Evolutionary conservation across 441 rosid genomes (phyloP), one percentile per base, ranked within the genome.

Genomic region (Oxalis stricta): DNA sequence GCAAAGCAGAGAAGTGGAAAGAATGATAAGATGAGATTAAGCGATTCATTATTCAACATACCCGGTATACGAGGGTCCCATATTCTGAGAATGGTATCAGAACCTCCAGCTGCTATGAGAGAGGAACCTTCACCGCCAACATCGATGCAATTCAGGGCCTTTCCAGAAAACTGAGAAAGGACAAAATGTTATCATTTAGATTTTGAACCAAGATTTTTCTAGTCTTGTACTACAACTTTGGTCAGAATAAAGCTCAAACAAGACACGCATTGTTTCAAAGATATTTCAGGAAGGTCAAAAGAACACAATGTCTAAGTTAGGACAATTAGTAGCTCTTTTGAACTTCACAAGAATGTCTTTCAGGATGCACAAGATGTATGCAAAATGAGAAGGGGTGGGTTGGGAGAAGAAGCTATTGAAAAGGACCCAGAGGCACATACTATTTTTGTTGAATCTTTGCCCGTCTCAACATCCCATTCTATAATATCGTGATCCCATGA

Each of bases 61-160:
- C 97, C 99, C 67, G 95, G 97, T 61, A 82, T 87, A 47, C 99
- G 87, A 50, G 95, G 94, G 71, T 92, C 99, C 97, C 97, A 92
- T 52, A 92, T 68, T 64, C 99, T 77, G 44, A 92, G 84, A 53
- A 80, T 53, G 15, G 94, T 82, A 42, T 87, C 97, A 53, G 97
- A 92, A 40, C 85, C 93, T 24, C 85, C 93, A 31, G 68, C 94
- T 53, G 99, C 94, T 46, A 92, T 64, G 23, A 92, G 92, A 32
- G 89, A 72, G 30, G 84, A 70, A 44, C 89, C 82, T 72, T 87
- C 99, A 59, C 99, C 95, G 22, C 97, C 97, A 46, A 82, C 66
- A 69, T 84, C 84, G 43, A 87, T 52, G 46, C 86, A 72, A 59
- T 77, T 79, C 30, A 87, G 81, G 58, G 70, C 94, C 60, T 87